Base-by-base conservation (phyloP, 805 yeast species). In the Yarrowia sp. region DNA sequence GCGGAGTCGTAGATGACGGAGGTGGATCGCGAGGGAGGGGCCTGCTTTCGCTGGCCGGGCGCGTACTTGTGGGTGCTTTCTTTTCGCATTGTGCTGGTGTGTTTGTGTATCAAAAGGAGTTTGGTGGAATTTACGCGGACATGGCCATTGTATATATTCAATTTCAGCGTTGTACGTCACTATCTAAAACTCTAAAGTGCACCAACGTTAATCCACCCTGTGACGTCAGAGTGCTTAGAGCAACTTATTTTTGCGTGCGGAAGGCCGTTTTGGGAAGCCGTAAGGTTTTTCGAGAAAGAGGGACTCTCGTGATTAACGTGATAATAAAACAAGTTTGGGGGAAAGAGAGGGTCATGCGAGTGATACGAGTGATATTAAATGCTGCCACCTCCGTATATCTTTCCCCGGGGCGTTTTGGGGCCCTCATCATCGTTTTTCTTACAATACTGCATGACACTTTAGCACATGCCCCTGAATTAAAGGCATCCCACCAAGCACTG, bases 1-100 rank as follows among this genome's bases (percentile, higher is more conserved):
- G 61, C 61, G 9, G 61, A 55, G 36, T 55, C 61, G 20, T 55
- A 55, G 20, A 55, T 55, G 20, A 55, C 61, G 12, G 61, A 55
- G 46, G 46, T 55, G 10, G 61, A 55, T 55, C 61, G 39, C 20
- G 46, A 39, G 9, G 61, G 61, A 24, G 61, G 61, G 9, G 46
- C 36, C 36, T 39, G 36, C 24, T 55, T 55, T 55, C 61, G 61
- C 44, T 55, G 61, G n/a, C 46, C 46, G 17, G 60, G 46, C n/a
- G 44, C 19, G 46, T 39, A 24, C 24, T 55, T 53, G 3, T 14
- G 9, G 30, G 58, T 14, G 13, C 19, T 38, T 55, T 55, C 61
- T 40, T 40, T 39, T 39, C 61, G 44, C 61, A 55, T 55, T 9
- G 30, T 36, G n/a, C n/a, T n/a, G n/a, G n/a, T 52, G n/a, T 19